A percentile compares a stretch with the other conserved stretches of the same genome.
phyloP scores from a whole-genome alignment of 148 eudicot genomes.

The Silene latifolia region DNA sequence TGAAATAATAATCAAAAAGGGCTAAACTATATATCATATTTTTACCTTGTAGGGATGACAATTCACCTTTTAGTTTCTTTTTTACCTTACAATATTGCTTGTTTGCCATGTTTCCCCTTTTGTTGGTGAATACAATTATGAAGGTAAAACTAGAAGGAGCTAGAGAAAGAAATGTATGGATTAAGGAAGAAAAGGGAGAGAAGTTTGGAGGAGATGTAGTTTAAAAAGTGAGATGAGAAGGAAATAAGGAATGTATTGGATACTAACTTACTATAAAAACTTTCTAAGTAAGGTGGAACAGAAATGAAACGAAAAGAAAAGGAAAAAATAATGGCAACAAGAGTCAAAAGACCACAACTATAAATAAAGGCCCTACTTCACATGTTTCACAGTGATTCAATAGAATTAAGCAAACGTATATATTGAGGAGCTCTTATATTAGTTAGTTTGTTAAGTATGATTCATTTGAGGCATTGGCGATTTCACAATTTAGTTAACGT shows the following conservation, averaged over 20 bases:
- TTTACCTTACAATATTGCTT: background rate
- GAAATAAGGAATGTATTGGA: slow-evolving; percentile 9
- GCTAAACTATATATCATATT: slow-evolving; percentile 11
- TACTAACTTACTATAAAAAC: slow-evolving; percentile 1
- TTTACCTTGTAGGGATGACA: background rate
- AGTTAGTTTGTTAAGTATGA: too few relatives aligned
- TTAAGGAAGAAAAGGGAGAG: background rate
- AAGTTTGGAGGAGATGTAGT: background rate
- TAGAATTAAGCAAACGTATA: background rate
- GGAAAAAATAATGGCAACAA: background rate
- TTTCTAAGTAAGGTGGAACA: slow-evolving; percentile 4
- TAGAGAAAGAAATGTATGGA: background rate
- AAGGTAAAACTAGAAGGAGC: too few relatives aligned
- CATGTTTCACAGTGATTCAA: slow-evolving; percentile 25
- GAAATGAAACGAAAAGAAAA: background rate
- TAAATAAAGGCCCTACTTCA: slow-evolving; percentile 25
- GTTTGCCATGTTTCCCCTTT: background rate
- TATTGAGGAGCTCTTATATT: too few relatives aligned
- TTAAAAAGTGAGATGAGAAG: background rate
- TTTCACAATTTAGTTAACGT: too few relatives aligned
- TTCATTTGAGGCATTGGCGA: too few relatives aligned
- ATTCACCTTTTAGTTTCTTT: slow-evolving; percentile 10
- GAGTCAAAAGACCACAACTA: slow-evolving; percentile 14
- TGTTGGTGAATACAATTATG: too few relatives aligned
- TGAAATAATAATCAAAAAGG: slow-evolving; percentile 1